Evolutionary conservation across 306 rosid genomes (phyloP).

Genomic region (Lagenaria siceraria): DNA sequence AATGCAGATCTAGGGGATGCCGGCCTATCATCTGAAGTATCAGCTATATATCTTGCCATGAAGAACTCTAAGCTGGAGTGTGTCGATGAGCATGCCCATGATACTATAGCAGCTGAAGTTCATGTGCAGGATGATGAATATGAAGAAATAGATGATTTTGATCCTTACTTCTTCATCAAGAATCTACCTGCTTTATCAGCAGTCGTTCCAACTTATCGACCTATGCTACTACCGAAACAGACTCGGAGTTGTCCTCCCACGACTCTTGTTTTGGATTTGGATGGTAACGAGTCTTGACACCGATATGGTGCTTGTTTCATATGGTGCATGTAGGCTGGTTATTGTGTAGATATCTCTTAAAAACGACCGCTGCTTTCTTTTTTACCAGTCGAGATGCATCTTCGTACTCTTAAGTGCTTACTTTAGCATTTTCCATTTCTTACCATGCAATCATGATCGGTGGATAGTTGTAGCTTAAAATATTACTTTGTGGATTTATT

Average conservation of each 20-base stretch:
- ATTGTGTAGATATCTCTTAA: neutral
- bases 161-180: conserved; percentile 92
- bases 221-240: conserved; percentile 78
- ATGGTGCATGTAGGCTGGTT: neutral
- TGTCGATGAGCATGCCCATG: conserved; percentile 76
- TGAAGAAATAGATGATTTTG: conserved; percentile 80
- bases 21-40: conserved; percentile 60
- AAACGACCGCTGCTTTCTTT: neutral
- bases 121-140: conserved; percentile 62
- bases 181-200: conserved; percentile 75
- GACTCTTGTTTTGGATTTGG: conserved; percentile 91
- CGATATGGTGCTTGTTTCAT: neutral
- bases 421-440: neutral
- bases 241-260: conserved; percentile 97
- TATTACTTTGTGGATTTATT: no score
- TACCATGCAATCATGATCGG: neutral
- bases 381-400: neutral
- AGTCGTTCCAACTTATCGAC: conserved; percentile 91
- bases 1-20: conserved; percentile 53
- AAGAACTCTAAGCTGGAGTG: conserved; percentile 89
- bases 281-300: conserved; percentile 45
- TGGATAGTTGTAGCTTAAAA: neutral
- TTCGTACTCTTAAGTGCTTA: neutral
- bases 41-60: conserved; percentile 73
- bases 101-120: conserved; percentile 63